Evolutionary conservation across 345 rosid species (phyloP), one percentile per base, ranked within the genome.

Genomic region (Camelina laxa): DNA sequence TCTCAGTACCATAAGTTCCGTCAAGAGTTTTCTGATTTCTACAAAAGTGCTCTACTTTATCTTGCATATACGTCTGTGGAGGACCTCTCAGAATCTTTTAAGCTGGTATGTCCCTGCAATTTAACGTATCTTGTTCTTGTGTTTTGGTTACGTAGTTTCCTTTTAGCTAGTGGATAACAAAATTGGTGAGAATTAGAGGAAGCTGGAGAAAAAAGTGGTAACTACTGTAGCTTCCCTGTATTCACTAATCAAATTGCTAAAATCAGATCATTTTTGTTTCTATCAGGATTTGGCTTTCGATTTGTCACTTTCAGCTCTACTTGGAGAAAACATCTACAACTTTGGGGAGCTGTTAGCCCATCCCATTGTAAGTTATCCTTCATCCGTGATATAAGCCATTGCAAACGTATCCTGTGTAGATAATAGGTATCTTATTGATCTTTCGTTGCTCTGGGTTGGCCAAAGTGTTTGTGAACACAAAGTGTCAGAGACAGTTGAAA

Each of bases 301-400:
- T 79, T 84, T 96, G 50, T 96, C 99, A 61, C 96, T 96, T 55
- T 89, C 99, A 73, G 99, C 99, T 16, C 87, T 96, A 74, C 82
- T 96, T 85, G 99, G 99, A 76, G 99, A 96, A 73, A 91, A 91
- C 80, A 93, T 96, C 79, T 96, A 91, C 89, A 96, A 96, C 86
- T 96, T 92, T 57, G 99, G 98, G 24, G 99, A 96, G 82, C 82
- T 96, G 75, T 91, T 92, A 68, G 98, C 99, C 67, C 99, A 96
- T 85, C 99, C 99, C 39, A 83, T 96, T 80, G 99, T 96, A 88
- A 91, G 99, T 54, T 79, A 33, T 15, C 58, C 44, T 64, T 69
- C 33, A 69, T 60, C 36, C 60, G 49, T 42, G 10, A 6, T 17
- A 15, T 16, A 58, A 48, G 15, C 61, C 42, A 27, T 36, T 6